phyloP scores from a whole-genome alignment of 2,329 filamentous ascomycete species.

The Fusarium bactridioides region DNA sequence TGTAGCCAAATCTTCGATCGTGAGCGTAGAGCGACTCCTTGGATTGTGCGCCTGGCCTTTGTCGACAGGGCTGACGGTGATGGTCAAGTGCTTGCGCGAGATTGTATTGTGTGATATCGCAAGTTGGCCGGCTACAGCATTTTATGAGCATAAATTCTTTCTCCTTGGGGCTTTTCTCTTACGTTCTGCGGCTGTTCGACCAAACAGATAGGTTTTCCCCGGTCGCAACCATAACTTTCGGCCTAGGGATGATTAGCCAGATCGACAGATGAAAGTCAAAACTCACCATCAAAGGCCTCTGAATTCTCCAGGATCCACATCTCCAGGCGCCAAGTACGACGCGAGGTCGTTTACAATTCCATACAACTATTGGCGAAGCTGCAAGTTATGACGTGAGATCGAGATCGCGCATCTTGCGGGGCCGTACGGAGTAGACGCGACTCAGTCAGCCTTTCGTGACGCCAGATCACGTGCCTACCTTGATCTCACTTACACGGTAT shows the following conservation, averaged over 20 bases:
- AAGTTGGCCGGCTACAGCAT: slow-evolving; percentile 64
- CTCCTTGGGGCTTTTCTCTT: slow-evolving; percentile 39
- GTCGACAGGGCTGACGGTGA: slow-evolving; percentile 72
- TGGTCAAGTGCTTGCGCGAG: slow-evolving; percentile 85
- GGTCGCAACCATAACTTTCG: slow-evolving; percentile 82
- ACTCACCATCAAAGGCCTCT: slow-evolving; percentile 58
- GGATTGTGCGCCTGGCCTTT: slow-evolving; percentile 72
- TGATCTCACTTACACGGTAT: not conserved
- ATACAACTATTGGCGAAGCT: slow-evolving; percentile 10
- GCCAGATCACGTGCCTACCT: slow-evolving; percentile 39
- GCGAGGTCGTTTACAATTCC: slow-evolving; percentile 26
- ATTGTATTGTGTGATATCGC: slow-evolving; percentile 82
- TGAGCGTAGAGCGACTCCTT: slow-evolving; percentile 72
- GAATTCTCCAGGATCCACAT: slow-evolving; percentile 74
- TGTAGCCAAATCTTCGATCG: slow-evolving; percentile 80
- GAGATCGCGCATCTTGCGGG: slow-evolving; percentile 37
- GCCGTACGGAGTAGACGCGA: slow-evolving; percentile 23
- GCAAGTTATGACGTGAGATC: slow-evolving; percentile 39
- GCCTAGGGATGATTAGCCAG: slow-evolving; percentile 39
- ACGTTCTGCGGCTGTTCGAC: slow-evolving; percentile 76
- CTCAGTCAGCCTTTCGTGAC: slow-evolving; percentile 12
- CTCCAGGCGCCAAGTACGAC: slow-evolving; percentile 24
- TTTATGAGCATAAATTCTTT: not conserved
- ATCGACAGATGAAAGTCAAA: not conserved
- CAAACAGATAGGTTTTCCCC: slow-evolving; percentile 85